phyloP scores from a whole-genome alignment of 352 stramenopile genomes.

The Pythium aristosporum region DNA sequence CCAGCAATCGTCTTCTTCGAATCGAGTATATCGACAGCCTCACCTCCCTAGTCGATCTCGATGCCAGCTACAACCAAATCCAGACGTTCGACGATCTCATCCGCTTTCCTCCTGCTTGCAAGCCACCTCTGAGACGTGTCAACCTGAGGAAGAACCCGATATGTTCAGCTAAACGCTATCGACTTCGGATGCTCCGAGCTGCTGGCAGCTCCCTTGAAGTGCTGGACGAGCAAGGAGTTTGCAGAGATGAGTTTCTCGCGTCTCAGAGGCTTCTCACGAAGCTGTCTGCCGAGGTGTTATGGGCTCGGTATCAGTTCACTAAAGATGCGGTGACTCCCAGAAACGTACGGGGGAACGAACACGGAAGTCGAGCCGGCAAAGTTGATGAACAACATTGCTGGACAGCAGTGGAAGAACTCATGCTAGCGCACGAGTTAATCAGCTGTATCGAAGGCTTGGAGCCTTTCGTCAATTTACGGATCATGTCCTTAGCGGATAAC shows the following conservation, averaged over 20 bases:
- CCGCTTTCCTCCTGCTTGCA: slow-evolving; percentile 19
- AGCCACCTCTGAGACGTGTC: slow-evolving; percentile 36
- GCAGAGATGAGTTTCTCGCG: slow-evolving; percentile 33
- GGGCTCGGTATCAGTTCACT: slow-evolving; percentile 20
- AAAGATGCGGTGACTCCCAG: neutral
- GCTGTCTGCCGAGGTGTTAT: slow-evolving; percentile 47
- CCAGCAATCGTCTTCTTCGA: slow-evolving; percentile 54
- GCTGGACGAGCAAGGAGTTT: slow-evolving; percentile 57
- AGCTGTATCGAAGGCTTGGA: slow-evolving; percentile 53
- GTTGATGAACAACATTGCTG: slow-evolving; percentile 31
- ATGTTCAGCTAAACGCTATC: slow-evolving; percentile 64
- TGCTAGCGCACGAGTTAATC: slow-evolving; percentile 63
- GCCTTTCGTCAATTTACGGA: slow-evolving; percentile 50
- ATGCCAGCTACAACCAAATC: slow-evolving; percentile 71
- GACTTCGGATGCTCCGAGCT: slow-evolving; percentile 54
- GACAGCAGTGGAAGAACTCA: slow-evolving; percentile 62
- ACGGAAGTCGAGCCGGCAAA: neutral
- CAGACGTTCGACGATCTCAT: slow-evolving; percentile 51
- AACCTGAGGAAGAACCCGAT: slow-evolving; percentile 75
- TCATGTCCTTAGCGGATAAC: slow-evolving; percentile 72
- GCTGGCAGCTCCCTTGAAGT: slow-evolving; percentile 35
- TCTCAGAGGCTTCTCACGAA: slow-evolving; percentile 47
- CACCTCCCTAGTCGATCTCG: slow-evolving; percentile 36
- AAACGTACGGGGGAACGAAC: neutral
- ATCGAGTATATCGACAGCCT: slow-evolving; percentile 50